Percentiles rank a stretch among this genome's conserved stretches.
These are phyloP conservation scores for Colletotrichum camelliae DNA, from an alignment of 2,329 filamentous ascomycete species.

Conservation along the genomic window DNA sequence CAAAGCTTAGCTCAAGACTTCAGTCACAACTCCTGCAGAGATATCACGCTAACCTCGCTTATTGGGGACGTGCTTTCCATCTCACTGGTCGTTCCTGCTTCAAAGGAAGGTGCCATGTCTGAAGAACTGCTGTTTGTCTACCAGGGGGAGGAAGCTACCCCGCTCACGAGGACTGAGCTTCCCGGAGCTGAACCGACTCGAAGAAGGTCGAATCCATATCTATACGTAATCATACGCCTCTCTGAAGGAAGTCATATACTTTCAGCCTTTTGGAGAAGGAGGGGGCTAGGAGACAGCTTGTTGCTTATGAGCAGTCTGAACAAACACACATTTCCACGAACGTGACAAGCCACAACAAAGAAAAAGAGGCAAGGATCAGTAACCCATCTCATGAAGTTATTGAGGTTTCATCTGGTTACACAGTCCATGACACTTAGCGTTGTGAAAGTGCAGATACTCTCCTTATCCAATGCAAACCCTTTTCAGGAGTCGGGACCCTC, in stretches of 20 bases:
- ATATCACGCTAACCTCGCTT: neutral
- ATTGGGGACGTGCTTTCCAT: neutral
- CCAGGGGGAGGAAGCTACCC: neutral
- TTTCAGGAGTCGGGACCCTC: neutral
- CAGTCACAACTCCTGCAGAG: neutral
- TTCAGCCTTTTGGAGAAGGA: neutral
- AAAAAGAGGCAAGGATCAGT: neutral
- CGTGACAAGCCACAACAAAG: neutral
- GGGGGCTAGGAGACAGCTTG: rapidly evolving
- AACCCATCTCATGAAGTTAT: neutral
- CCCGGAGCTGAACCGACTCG: neutral
- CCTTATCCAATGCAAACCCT: neutral
- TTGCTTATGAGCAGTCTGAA: neutral
- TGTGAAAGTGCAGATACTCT: neutral
- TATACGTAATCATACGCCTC: neutral
- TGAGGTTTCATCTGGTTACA: neutral
- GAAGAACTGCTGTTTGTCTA: neutral
- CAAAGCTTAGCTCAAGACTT: neutral
- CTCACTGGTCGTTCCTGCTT: neutral
- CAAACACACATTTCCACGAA: neutral
- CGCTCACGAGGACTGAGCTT: neutral
- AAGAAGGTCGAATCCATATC: neutral
- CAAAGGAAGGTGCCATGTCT: neutral
- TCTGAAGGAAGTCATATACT: neutral
- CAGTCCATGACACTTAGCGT: neutral